Percentiles rank a stretch among this genome's conserved stretches.
Evolutionary conservation across 192 early-diverging fungal species (phyloP).

Genomic region (Backusella psychrophila): DNA sequence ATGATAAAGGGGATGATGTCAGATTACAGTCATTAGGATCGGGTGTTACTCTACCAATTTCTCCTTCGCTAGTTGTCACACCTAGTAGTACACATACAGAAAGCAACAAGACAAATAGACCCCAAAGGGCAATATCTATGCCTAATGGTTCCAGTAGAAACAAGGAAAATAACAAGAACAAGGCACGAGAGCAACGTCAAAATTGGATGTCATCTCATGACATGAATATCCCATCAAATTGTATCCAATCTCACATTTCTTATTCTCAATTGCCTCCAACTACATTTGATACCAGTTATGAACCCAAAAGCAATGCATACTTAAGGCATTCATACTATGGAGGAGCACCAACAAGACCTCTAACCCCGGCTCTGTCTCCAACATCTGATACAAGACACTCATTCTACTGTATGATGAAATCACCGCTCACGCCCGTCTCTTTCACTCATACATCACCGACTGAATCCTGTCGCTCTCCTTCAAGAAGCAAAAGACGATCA

Average conservation of each 20-base stretch:
- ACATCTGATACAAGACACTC: neutral
- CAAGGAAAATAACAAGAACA: neutral
- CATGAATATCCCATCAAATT: neutral
- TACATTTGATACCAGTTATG: neutral
- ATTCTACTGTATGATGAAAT: neutral
- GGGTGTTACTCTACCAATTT: neutral
- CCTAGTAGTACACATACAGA: neutral
- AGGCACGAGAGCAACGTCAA: neutral
- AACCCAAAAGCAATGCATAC: neutral
- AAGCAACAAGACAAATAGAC: neutral
- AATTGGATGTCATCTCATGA: neutral
- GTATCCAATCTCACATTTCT: neutral
- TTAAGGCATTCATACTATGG: neutral
- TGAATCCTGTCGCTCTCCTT: neutral
- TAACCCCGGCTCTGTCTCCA: neutral
- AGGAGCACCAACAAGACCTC: neutral
- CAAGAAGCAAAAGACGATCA: neutral
- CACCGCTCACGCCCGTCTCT: neutral
- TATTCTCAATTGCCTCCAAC: neutral
- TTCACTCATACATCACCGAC: neutral
- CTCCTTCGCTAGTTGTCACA: neutral
- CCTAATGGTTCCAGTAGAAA: neutral
- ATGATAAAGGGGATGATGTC: neutral
- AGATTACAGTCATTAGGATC: slow-evolving; percentile 4
- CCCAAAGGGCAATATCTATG: neutral